Evolutionary conservation across 805 yeast species (phyloP).

Genomic region (Alloascoidea africana): DNA sequence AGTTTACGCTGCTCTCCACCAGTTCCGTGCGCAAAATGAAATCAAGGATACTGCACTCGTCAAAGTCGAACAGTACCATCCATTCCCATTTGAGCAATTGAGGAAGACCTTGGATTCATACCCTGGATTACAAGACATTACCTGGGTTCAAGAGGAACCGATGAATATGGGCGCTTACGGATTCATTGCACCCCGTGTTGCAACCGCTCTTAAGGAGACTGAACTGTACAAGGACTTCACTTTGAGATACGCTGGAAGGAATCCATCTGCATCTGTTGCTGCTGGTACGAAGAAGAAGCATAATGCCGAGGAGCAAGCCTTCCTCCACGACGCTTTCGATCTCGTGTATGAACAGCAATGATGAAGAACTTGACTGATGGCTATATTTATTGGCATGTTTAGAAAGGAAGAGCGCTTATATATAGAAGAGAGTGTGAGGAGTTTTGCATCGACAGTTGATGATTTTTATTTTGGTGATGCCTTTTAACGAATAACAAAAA

Average conservation of each 20-base stretch:
- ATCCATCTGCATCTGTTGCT: constrained; percentile 96
- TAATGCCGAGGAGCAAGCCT: constrained; percentile 72
- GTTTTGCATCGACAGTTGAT: too few species aligned
- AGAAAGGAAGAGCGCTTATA: too few species aligned
- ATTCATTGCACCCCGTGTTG: constrained; percentile 69
- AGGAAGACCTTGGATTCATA: constrained; percentile 69
- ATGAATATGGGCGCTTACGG: constrained; percentile 90
- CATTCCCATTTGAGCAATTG: constrained; percentile 95
- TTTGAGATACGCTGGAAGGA: constrained; percentile 90
- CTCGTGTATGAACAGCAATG: too few species aligned
- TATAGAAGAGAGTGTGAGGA: too few species aligned
- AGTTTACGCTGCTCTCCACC: constrained; percentile 84
- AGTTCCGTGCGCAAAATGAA: constrained; percentile 66
- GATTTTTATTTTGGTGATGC: too few species aligned
- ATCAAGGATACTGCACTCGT: constrained; percentile 79
- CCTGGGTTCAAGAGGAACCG: constrained; percentile 98
- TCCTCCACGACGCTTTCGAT: constrained; percentile 72
- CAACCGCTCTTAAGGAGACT: constrained; percentile 64
- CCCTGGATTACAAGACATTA: constrained; percentile 75
- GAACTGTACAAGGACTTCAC: constrained; percentile 37
- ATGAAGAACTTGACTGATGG: too few species aligned
- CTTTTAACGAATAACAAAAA: too few species aligned
- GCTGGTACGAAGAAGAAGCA: constrained; percentile 92
- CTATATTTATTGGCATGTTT: too few species aligned
- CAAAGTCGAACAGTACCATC: constrained; percentile 89